Base-by-base conservation (phyloP, 306 rosid genomes). In the Nissolia schottii region DNA sequence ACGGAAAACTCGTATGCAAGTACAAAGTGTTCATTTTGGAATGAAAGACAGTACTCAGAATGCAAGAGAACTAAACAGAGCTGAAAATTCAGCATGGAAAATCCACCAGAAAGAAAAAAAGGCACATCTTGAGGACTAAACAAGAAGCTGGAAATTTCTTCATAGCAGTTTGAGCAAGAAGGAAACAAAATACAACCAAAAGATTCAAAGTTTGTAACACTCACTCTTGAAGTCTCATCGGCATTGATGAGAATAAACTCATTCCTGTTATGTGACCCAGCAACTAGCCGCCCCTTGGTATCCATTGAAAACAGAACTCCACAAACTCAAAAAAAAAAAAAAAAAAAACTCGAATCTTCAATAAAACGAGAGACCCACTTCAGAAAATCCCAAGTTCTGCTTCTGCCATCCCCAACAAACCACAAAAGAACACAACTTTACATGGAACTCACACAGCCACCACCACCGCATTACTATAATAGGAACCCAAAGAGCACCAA, bases 221-320 rank as follows among this genome's bases (percentile, higher is more conserved):
- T 82, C 67, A 87, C 96, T 68, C 93, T 74, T 48, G 93, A 76
- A 86, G 81, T 82, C 55, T 88, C 93, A 79, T 88, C 96, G 3
- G 93, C 96, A 82, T 87, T 84, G 93, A 90, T 88, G 32, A 87
- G 87, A 74, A 90, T 84, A 73, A 90, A 90, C 78, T 87, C 96
- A 60, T 90, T 87, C 80, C 93, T 84, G 77, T 87, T 87, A 73
- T 87, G 96, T 49, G 96, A 90, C 11, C 96, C 93, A 0, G 96
- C 91, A 80, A 90, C 41, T 6, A 90, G 80, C 64, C 88, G 61
- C 28, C 96, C 91, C 53, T 84, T 84, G 62, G 91, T 86, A 45
- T 83, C 88, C 93, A 90, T 90, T 1, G 53, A 58, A 74, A 43
- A 35, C 41, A 9, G 9, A 35, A 43, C 65, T 73, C n/a, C n/a